Percentiles rank a stretch among this genome's conserved stretches.
phyloP scores from a whole-genome alignment of 1,284 basidiomycete species.

The Ceratobasidium theobromae region DNA sequence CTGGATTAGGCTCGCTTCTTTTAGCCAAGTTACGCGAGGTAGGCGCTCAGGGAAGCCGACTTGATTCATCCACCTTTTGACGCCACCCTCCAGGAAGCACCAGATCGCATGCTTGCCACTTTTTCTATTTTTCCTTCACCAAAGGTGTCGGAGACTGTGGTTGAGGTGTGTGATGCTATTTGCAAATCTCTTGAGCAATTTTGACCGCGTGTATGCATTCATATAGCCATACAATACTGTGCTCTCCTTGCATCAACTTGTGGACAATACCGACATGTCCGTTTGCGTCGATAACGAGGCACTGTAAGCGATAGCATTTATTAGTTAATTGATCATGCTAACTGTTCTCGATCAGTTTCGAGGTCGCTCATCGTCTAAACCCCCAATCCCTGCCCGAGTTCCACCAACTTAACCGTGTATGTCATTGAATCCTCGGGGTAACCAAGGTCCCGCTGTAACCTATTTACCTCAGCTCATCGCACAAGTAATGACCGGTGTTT shows the following conservation, averaged over 20 bases:
- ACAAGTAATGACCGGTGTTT: constrained; percentile 87
- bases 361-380: constrained; percentile 76
- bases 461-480: constrained; percentile 61
- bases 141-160: constrained; percentile 94
- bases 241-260: constrained; percentile 86
- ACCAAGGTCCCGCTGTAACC: constrained; percentile 13
- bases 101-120: constrained; percentile 91
- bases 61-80: constrained; percentile 37
- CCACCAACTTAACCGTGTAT: constrained; percentile 73
- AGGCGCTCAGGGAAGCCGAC: constrained; percentile 36
- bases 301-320: constrained; percentile 51
- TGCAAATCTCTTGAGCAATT: neutral
- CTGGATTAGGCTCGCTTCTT: constrained; percentile 81
- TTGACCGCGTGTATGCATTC: constrained; percentile 20
- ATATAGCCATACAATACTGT: constrained; percentile 84
- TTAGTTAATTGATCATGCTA: neutral
- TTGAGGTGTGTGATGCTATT: constrained; percentile 55
- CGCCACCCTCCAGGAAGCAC: constrained; percentile 65
- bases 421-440: constrained; percentile 43
- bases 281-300: constrained; percentile 95
- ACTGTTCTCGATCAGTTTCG: constrained; percentile 55
- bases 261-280: constrained; percentile 88
- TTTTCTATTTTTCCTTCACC: constrained; percentile 92
- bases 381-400: constrained; percentile 74
- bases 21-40: constrained; percentile 84